A percentile compares a stretch with the other conserved stretches of the same genome.
Conservation (phyloP, 441 rosid genomes). For the Flueggea neowawraea region DNA sequence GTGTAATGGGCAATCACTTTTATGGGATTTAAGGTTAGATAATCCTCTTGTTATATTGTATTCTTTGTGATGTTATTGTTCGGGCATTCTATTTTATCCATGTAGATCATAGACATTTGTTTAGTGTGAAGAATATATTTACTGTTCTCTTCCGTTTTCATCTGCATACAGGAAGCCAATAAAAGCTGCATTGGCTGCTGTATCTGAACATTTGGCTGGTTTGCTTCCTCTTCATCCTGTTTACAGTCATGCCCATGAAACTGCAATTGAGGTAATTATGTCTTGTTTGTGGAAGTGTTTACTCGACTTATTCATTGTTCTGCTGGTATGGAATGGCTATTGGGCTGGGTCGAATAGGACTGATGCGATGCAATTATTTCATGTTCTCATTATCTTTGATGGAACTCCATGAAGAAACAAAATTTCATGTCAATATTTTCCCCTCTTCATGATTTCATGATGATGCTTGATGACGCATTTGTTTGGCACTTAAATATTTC, state of each 20-base stretch:
- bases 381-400: no score
- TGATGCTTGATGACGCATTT: no score
- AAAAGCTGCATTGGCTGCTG: slow-evolving; percentile 92
- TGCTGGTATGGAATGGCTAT: neutral
- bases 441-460: no score
- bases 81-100: neutral
- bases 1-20: slow-evolving; percentile 89
- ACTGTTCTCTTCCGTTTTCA: neutral
- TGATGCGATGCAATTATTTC: no score
- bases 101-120: no score
- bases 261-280: slow-evolving; percentile 83
- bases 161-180: slow-evolving; percentile 60
- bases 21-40: slow-evolving; percentile 92
- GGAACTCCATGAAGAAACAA: no score
- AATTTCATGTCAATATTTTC: no score
- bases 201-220: slow-evolving; percentile 96
- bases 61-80: slow-evolving; percentile 8
- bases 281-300: slow-evolving; percentile 7
- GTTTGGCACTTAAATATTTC: no score
- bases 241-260: slow-evolving; percentile 97
- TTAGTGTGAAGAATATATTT: neutral
- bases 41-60: slow-evolving; percentile 1
- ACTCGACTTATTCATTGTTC: neutral
- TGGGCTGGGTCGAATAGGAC: no score
- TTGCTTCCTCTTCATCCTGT: slow-evolving; percentile 96